Base-by-base conservation (phyloP, 345 rosid species). In the Citrus australasica region DNA sequence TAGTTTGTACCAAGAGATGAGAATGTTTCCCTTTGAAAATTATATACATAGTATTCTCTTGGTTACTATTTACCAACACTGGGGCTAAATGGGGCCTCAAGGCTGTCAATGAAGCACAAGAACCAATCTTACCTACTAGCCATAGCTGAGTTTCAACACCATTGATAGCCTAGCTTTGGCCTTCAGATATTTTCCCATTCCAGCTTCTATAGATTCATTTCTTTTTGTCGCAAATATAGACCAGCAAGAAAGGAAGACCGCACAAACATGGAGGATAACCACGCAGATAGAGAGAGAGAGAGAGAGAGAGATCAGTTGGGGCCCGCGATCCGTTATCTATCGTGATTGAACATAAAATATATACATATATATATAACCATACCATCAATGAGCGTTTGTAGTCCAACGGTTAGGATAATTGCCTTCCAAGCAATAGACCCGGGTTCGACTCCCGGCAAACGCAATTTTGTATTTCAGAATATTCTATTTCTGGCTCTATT, bases 391-490 rank as follows among this genome's bases (percentile, higher is more conserved):
- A 55, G 73, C 79, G 85, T 82, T 59, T 85, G 88, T 79, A 84
- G 88, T 85, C 86, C 90, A 83, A 89, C 87, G 84, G 88, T 84
- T 79, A 93, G 92, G 94, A 91, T 90, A 90, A 88, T 91, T 88
- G 92, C 90, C 97, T 89, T 89, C 91, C 92, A 90, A 90, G 87
- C 89, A 91, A 91, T 87, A 92, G 91, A 88, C 89, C 92, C 90
- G 92, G 95, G 91, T 90, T 90, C 93, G 95, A 91, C 92, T 91
- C 90, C 91, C 89, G 94, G 93, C 92, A 88, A 75, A 90, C 94
- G 89, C 94, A 90, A 2, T 10, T n/a, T 2, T 24, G 17, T 24
- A 5, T 51, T 48, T 53, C 7, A 51, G 16, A 3, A 21, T 0
- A 6, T 0, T 6, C 1, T 0, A 14, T 2, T 19, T 32, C 22